A percentile compares a stretch with the other conserved stretches of the same genome.
phyloP scores from a whole-genome alignment of 2,329 filamentous ascomycete genomes.

The Talaromyces islandicus region DNA sequence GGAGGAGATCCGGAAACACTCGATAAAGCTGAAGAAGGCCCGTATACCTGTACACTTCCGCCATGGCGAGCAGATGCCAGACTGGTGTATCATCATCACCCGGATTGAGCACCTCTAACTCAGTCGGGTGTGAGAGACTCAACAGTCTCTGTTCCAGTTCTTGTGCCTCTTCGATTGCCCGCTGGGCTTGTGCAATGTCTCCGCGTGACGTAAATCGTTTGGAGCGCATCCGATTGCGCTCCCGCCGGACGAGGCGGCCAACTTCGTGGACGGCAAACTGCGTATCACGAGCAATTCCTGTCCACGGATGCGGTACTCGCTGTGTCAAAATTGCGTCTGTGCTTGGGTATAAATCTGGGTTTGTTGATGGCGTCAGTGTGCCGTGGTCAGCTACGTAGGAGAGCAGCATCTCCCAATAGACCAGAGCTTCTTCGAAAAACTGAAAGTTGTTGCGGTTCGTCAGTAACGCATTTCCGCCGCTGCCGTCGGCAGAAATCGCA shows the following conservation, averaged over 20 bases:
- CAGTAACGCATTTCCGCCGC: slow-evolving; percentile 12
- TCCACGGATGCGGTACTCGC: slow-evolving; percentile 34
- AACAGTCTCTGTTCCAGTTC: slow-evolving; percentile 45
- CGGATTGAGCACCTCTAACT: slow-evolving; percentile 44
- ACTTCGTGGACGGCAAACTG: slow-evolving; percentile 40
- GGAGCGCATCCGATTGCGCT: slow-evolving; percentile 29
- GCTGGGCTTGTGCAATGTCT: slow-evolving; percentile 26
- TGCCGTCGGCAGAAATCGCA: slow-evolving; percentile 28
- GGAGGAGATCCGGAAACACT: slow-evolving; percentile 47
- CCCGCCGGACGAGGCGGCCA: slow-evolving; percentile 34
- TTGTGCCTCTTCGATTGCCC: slow-evolving; percentile 29
- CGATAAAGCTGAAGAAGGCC: slow-evolving; percentile 52
- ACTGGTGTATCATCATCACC: slow-evolving; percentile 49
- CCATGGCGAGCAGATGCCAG: slow-evolving; percentile 48
- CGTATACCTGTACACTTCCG: slow-evolving; percentile 48
- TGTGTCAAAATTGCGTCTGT: slow-evolving; percentile 26
- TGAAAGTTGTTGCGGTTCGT: slow-evolving; percentile 38
- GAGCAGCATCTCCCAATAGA: slow-evolving; percentile 56
- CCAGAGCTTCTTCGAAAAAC: slow-evolving; percentile 52
- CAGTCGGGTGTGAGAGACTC: slow-evolving; percentile 40
- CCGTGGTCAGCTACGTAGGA: slow-evolving; percentile 47
- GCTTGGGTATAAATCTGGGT: slow-evolving; percentile 13
- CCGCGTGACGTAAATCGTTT: slow-evolving; percentile 32
- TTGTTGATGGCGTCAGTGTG: slow-evolving; percentile 21
- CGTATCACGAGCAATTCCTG: slow-evolving; percentile 32